A percentile compares a stretch with the other conserved stretches of the same genome.
Evolutionary conservation across 2,329 filamentous ascomycete genomes (phyloP).

Genomic region (Cladosporium austrohemisphaericum): DNA sequence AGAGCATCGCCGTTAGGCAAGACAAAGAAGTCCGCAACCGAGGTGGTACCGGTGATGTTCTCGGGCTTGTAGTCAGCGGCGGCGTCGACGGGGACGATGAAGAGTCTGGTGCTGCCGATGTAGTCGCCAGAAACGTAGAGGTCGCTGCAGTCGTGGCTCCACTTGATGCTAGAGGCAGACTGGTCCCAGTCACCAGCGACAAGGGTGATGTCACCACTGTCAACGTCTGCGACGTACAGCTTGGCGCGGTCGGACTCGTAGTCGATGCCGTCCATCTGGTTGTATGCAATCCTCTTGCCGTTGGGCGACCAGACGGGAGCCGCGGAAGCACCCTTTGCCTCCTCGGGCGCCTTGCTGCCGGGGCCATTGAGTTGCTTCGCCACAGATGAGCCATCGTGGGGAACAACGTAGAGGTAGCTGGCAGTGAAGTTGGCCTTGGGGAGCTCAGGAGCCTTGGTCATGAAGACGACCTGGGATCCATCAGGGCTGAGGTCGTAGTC

Average conservation of each 20-base stretch:
- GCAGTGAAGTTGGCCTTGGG: slow-evolving; percentile 25
- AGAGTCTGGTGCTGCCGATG: slow-evolving; percentile 23
- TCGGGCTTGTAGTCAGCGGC: slow-evolving; percentile 21
- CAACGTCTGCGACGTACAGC: slow-evolving; percentile 24
- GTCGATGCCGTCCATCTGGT: slow-evolving; percentile 24
- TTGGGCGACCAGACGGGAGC: slow-evolving; percentile 23
- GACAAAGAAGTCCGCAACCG: slow-evolving; percentile 23
- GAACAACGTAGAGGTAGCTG: slow-evolving; percentile 26
- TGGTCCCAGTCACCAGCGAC: slow-evolving; percentile 24
- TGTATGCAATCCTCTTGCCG: slow-evolving; percentile 23
- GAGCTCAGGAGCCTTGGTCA: slow-evolving; percentile 25
- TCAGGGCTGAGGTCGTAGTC: slow-evolving; percentile 27
- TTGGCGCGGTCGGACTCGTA: slow-evolving; percentile 26
- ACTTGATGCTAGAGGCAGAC: slow-evolving; percentile 19
- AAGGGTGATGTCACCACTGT: slow-evolving; percentile 20
- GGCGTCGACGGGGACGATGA: slow-evolving; percentile 24
- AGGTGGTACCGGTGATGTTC: slow-evolving; percentile 25
- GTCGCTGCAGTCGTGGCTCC: slow-evolving; percentile 19
- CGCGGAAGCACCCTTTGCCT: slow-evolving; percentile 23
- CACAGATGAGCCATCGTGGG: slow-evolving; percentile 26
- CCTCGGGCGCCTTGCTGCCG: slow-evolving; percentile 21
- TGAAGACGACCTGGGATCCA: slow-evolving; percentile 24
- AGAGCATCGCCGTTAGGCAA: slow-evolving; percentile 22
- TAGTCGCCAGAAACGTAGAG: slow-evolving; percentile 24
- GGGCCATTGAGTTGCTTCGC: slow-evolving; percentile 25